Base-by-base conservation (phyloP, 1,139 yeast species). In the Diutina ranongensis region DNA sequence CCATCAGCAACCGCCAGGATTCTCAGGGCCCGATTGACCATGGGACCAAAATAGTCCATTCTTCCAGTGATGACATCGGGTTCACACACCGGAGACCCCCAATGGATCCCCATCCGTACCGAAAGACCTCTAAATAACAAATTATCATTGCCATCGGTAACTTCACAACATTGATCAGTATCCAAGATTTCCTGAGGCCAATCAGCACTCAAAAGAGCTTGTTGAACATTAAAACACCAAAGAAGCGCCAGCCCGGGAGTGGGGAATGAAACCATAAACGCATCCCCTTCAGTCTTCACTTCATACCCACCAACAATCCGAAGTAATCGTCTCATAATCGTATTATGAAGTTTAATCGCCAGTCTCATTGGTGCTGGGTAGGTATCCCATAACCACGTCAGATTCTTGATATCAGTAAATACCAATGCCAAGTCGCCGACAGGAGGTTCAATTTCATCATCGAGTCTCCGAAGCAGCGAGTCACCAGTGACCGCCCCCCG, bases 241-340 rank as follows among this genome's bases (percentile, higher is more conserved):
- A 87, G 69, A 48, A 94, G 67, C 0, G 97, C 97, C 20, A 94
- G 74, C 0, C 94, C 78, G 0, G 95, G 94, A 0, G 96, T 83
- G 1, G 97, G 95, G 63, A 92, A 92, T 5, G 97, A 86, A n/a
- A 92, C 97, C 86, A 92, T 89, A 56, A 92, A 92, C 0, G 98
- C 96, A 68, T 92, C 99, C 57, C 99, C 99, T 78, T 94, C 99
- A 1, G 97, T 94, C 62, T 92, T 92, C 32, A 92, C 98, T 62
- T 92, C 99, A 58, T 92, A 92, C 2, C 98, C 98, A 40, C 97
- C 97, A 55, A 86, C 87, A 45, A 89, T 82, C 53, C 97, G 76
- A 52, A 92, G 67, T 56, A 87, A 94, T 46, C 98, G 78, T 58
- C 99, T 78, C 98, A 94, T 92, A 32, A 92, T 78, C 21, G 85